Percentiles rank a stretch among this genome's conserved stretches.
phyloP scores from a whole-genome alignment of 2,329 filamentous ascomycete genomes.

The Xylariaceae sp. region DNA sequence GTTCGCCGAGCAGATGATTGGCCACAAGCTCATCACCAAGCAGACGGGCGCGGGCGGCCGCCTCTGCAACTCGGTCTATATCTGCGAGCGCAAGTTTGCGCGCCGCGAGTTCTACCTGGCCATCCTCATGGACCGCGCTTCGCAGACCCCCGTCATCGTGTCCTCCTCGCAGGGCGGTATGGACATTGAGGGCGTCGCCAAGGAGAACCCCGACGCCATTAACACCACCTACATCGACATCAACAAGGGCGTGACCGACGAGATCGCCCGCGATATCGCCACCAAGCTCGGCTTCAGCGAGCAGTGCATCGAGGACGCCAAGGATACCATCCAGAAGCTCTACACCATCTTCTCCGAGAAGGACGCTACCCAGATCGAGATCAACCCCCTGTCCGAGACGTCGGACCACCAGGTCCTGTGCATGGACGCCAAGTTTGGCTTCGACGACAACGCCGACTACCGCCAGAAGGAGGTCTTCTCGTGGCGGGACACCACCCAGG shows the following conservation, averaged over 20 bases:
- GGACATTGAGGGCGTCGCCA: conserved; percentile 98
- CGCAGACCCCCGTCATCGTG: conserved; percentile 89
- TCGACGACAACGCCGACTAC: conserved; percentile 98
- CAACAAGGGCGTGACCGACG: conserved; percentile 88
- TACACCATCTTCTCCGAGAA: conserved; percentile 99
- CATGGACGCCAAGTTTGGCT: conserved; percentile 99
- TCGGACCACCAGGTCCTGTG: conserved; percentile 96
- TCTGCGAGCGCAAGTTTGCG: conserved; percentile 99
- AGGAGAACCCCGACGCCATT: conserved; percentile 95
- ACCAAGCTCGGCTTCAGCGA: conserved; percentile 93
- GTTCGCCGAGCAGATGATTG: conserved; percentile 99
- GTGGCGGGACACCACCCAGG: conserved; percentile 90
- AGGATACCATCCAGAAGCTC: conserved; percentile 94
- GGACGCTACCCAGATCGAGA: conserved; percentile 98
- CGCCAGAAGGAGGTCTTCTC: conserved; percentile 93
- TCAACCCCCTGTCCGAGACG: conserved; percentile 97
- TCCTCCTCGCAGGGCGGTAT: conserved; percentile 97
- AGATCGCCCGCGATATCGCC: conserved; percentile 84
- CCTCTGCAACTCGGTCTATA: conserved; percentile 95
- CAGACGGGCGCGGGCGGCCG: conserved; percentile 91
- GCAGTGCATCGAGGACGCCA: conserved; percentile 93
- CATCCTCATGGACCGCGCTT: conserved; percentile 92
- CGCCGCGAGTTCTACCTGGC: conserved; percentile 98
- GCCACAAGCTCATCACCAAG: conserved; percentile 99
- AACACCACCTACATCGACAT: conserved; percentile 91